Evolutionary conservation across 495 filamentous ascomycete species (phyloP), one percentile per base, ranked within the genome.

Genomic region (Lepraria neglecta): DNA sequence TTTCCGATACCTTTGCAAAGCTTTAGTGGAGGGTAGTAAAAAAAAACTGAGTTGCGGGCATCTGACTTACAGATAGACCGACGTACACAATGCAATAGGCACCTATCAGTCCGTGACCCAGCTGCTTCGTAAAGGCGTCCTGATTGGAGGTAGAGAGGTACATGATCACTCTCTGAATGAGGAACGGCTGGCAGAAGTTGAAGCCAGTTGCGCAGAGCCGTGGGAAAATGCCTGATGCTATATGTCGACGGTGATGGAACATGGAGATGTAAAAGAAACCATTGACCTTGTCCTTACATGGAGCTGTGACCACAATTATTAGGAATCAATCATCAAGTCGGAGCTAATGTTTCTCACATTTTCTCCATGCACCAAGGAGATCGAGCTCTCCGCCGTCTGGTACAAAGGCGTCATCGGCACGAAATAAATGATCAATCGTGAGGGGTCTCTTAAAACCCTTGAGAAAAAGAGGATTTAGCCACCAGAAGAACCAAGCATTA

Each of bases 81-180:
- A 74, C 62, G 62, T 87, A 89, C 0, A 88, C 80, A 6, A 85
- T 59, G 21, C 78, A 66, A 62, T 81, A 84, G 1, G 84, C 86
- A n/a, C 82, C 85, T 59, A 88, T 84, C 55, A 87, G 69, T 3
- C 84, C 84, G 67, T 86, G 83, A 46, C 80, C 76, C 30, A 77
- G 62, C 61, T 86, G 82, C 15, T 68, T 76, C 6, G 73, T 72
- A 55, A 60, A 66, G 43, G 15, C 43, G 9, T 64, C 44, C 27
- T 71, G 76, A 0, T 69, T 71, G 5, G 78, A 74, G 56, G 78
- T 66, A 9, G 74, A 59, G 5, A 80, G 77, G 51, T 81, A 78
- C 7, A 64, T 67, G 6, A 86, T 67, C 0, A 82, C 76, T 12
- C 77, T 72, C 50, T 81, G 75, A 15, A 89, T 75, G 24, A 89